phyloP scores from a whole-genome alignment of 768 basidiomycete genomes.

The Coprinopsis marcescibilis region DNA sequence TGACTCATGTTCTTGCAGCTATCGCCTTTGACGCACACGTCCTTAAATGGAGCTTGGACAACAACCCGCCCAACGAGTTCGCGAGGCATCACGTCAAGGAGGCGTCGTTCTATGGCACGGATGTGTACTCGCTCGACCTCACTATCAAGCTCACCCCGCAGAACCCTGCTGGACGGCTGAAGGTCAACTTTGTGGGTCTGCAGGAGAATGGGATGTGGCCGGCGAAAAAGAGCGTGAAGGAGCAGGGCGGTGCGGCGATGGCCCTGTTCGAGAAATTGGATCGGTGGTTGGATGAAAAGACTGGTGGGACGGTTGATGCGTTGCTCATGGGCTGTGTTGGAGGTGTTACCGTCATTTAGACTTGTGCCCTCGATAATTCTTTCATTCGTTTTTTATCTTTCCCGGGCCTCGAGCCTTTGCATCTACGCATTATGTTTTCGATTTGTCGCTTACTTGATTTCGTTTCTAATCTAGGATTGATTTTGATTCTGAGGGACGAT shows the following conservation, averaged over 20 bases:
- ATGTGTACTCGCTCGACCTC: constrained; percentile 70
- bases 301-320: constrained; percentile 60
- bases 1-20: too few relatives aligned
- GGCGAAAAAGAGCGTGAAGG: constrained; percentile 50
- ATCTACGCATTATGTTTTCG: too few relatives aligned
- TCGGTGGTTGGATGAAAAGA: constrained; percentile 62
- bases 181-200: constrained; percentile 74
- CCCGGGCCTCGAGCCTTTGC: too few relatives aligned
- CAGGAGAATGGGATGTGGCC: constrained; percentile 87
- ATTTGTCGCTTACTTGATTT: too few relatives aligned
- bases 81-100: constrained; percentile 89
- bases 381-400: not conserved
- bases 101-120: constrained; percentile 76
- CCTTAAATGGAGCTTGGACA: constrained; percentile 75
- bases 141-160: constrained; percentile 49
- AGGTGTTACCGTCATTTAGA: constrained; percentile 42
- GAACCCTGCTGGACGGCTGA: constrained; percentile 5
- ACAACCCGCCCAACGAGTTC: constrained; percentile 68
- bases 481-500: too few relatives aligned
- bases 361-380: too few relatives aligned
- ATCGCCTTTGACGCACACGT: constrained; percentile 92
- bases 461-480: too few relatives aligned
- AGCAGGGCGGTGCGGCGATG: constrained; percentile 53
- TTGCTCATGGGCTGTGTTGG: constrained; percentile 67
- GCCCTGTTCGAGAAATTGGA: constrained; percentile 70